Conservation (phyloP, 352 stramenopile genomes). For the Globisporangium spinosum region DNA sequence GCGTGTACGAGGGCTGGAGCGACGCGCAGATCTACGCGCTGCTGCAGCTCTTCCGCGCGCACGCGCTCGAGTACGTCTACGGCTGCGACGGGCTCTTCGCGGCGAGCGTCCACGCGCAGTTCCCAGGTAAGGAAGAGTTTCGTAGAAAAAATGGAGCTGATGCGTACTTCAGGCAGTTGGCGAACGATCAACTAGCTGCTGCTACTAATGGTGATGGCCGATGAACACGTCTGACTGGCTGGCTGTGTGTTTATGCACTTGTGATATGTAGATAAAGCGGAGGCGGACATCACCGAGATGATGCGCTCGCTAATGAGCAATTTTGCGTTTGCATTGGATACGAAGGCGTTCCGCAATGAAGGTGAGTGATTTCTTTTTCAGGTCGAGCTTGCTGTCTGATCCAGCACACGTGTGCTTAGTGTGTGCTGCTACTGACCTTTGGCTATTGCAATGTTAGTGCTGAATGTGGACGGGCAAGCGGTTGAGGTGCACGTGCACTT, state of each 20-base stretch:
- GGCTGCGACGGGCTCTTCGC: constrained; percentile 40
- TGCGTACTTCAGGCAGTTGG: constrained; percentile 6
- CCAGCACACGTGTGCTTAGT: neutral
- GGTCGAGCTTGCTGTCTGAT: neutral
- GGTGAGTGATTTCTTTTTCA: constrained; percentile 23
- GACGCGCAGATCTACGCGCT: constrained; percentile 49
- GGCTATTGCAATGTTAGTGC: constrained; percentile 16
- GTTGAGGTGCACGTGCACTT: constrained; percentile 64
- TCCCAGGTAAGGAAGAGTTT: constrained; percentile 30
- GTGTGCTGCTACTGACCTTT: neutral
- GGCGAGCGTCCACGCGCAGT: constrained; percentile 28
- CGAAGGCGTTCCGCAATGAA: constrained; percentile 63
- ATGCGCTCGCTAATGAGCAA: constrained; percentile 52
- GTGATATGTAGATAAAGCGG: constrained; percentile 28
- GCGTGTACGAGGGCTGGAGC: constrained; percentile 38
- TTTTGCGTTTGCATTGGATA: constrained; percentile 58
- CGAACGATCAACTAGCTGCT: constrained; percentile 4
- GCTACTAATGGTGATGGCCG: neutral
- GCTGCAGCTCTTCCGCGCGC: constrained; percentile 44
- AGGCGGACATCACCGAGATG: constrained; percentile 38
- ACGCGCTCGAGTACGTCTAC: constrained; percentile 66
- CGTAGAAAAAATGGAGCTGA: neutral
- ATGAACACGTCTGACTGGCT: neutral
- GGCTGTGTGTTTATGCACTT: neutral
- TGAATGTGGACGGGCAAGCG: constrained; percentile 32